These are phyloP conservation scores for Cicer cuneatum DNA, from an alignment of 306 rosid genomes.

Conservation along the genomic window DNA sequence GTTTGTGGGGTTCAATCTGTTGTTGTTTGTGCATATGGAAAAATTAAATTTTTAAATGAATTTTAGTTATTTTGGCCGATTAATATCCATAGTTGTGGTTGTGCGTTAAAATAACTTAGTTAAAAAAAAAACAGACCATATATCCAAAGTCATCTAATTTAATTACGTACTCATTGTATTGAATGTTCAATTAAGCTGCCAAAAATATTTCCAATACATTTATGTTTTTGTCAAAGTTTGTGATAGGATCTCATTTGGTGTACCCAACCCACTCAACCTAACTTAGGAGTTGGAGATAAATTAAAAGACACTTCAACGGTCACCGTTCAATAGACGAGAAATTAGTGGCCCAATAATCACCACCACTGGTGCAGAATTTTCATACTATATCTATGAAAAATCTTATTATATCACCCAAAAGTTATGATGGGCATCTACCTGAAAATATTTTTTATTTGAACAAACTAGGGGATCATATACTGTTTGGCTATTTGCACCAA, in stretches of 20 bases:
- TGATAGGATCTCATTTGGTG: neutral
- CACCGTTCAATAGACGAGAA: constrained; percentile 22
- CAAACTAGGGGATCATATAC: neutral
- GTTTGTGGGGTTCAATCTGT: too few relatives aligned
- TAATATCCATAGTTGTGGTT: too few relatives aligned
- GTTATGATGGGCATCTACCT: neutral
- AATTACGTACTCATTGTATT: too few relatives aligned
- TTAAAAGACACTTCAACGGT: neutral
- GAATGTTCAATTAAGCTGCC: neutral
- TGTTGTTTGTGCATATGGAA: too few relatives aligned
- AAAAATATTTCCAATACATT: neutral
- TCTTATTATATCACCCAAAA: too few relatives aligned
- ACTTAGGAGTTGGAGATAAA: neutral
- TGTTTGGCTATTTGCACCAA: neutral
- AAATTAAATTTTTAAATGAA: too few relatives aligned
- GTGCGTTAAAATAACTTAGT: too few relatives aligned
- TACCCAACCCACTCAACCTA: neutral
- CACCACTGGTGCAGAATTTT: too few relatives aligned
- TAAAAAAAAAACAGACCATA: too few relatives aligned
- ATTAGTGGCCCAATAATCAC: neutral
- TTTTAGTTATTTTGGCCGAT: too few relatives aligned
- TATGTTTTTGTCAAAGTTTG: neutral
- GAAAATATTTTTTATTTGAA: neutral
- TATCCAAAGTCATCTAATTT: neutral
- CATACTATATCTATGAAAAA: too few relatives aligned